Evolutionary conservation across 495 filamentous ascomycete species (phyloP), one percentile per base, ranked within the genome.

Genomic region (Opeltia flavorubescens): DNA sequence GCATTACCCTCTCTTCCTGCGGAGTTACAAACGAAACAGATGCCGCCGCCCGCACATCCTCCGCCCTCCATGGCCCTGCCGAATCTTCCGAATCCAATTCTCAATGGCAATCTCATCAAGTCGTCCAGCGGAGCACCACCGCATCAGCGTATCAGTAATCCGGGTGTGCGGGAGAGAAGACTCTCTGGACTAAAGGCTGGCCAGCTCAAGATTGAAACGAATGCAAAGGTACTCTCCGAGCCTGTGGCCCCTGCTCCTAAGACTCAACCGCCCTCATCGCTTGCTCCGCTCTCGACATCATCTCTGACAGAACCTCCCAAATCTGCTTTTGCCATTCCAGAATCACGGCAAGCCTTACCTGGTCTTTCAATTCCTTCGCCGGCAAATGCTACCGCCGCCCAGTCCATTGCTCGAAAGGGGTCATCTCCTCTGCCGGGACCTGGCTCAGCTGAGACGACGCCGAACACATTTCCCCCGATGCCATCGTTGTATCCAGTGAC

Each of bases 191-290:
- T 84, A 52, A 77, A 80, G 48, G 64, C 72, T 17, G 86, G 81
- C 55, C 84, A 86, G 57, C 69, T 98, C 50, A 95, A 86, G 64
- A 95, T 98, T 30, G 86, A 96, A 60, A 94, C 88, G 1, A 70
- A 71, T 1, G 65, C 71, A 27, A 64, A 69, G 18, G 51, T 58
- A 42, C 49, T 61, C 12, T 52, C 57, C 9, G 60, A 59, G 13
- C 65, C 61, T 17, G 62, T 62, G 23, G 60, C 66, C 13, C 59
- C 62, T 27, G 57, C 62, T 6, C 55, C 69, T 6, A 66, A 64
- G 17, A 56, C 66, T 24, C 71, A 75, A 30, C 58, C 67, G 13
- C 59, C 65, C 9, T 21, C 63, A 43, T 56, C 60, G 13, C 51
- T 51, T 5, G 41, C 49, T 15, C 47, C 52, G 18, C n/a, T 59